Base-by-base conservation (phyloP, 305 asterid species). In the Solanum chacoense region DNA sequence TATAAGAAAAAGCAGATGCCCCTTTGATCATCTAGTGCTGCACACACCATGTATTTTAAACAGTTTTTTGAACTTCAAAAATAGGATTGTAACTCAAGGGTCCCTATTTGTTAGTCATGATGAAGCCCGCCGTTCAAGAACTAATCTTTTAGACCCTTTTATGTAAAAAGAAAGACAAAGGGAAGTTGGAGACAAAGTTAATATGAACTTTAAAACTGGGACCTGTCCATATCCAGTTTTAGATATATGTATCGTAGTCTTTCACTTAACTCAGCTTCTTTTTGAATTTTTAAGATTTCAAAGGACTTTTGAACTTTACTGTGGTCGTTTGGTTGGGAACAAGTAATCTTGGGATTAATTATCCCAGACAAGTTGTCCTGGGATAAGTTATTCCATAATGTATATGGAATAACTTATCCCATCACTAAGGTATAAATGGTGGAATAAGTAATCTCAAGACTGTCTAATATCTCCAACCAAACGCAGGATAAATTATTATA, bases 101-200 rank as follows among this genome's bases (percentile, higher is more conserved):
- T 42, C 96, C 94, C 81, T 20, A 28, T 76, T 90, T 79, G 67
- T 75, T 5, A 45, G 94, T 93, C 93, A 95, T 95, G 26, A 94
- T 94, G 92, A 92, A 91, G 87, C 95, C 84, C 94, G 98, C 98
- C 97, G 97, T 91, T 92, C 95, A 91, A 91, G 91, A 91, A 90
- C 89, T 81, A 78, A 42, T 83, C 91, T 91, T 91, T 85, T 85
- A 24, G 72, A 36, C 29, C 89, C 89, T 89, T 69, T 92, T 88
- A 87, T 87, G 88, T 85, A 86, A 55, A 78, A 88, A 90, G 22
- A 29, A 83, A 85, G 50, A 91, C 89, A 71, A 88, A 87, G 45
- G 71, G 88, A 86, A 91, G 92, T 89, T 91, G 93, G 93, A 90
- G 90, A 91, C 91, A 90, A 92, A 32, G 34, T 90, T 89, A 87